phyloP scores from a whole-genome alignment of 345 rosid genomes.

The Eucalyptus tenuipes region DNA sequence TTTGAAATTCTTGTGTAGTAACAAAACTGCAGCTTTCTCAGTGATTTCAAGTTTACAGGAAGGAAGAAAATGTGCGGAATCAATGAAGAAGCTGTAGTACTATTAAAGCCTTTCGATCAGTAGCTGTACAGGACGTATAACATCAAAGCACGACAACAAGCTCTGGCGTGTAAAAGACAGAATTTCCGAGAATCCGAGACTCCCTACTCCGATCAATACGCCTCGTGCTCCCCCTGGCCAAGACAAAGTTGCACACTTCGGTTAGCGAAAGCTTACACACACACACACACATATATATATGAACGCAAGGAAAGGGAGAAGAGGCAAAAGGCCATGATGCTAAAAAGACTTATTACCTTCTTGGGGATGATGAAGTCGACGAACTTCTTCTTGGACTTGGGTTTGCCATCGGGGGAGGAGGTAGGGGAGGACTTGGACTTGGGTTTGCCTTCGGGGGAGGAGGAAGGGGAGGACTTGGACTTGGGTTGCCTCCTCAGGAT shows the following conservation, averaged over 20 bases:
- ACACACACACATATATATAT: too few relatives aligned
- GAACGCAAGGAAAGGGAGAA: not conserved
- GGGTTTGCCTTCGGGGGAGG: not conserved
- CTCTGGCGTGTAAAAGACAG: not conserved
- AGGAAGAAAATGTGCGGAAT: not conserved
- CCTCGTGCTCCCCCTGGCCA: not conserved
- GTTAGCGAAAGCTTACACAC: not conserved
- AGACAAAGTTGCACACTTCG: not conserved
- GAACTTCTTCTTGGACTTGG: not conserved
- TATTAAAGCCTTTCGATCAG: not conserved
- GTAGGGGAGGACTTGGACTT: not conserved
- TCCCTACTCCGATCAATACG: not conserved
- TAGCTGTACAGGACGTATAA: not conserved
- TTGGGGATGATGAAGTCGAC: not conserved
- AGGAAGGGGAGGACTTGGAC: not conserved
- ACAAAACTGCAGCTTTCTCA: not conserved
- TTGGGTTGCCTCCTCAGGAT: not conserved
- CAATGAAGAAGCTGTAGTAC: not conserved
- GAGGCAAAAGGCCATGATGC: not conserved
- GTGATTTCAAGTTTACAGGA: not conserved
- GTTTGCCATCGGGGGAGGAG: not conserved
- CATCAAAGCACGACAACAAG: not conserved
- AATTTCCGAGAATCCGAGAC: not conserved
- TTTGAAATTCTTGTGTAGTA: not conserved
- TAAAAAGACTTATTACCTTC: not conserved